Conservation (phyloP, 2,329 filamentous ascomycete genomes). For the Aspergillus hiratsukae region DNA sequence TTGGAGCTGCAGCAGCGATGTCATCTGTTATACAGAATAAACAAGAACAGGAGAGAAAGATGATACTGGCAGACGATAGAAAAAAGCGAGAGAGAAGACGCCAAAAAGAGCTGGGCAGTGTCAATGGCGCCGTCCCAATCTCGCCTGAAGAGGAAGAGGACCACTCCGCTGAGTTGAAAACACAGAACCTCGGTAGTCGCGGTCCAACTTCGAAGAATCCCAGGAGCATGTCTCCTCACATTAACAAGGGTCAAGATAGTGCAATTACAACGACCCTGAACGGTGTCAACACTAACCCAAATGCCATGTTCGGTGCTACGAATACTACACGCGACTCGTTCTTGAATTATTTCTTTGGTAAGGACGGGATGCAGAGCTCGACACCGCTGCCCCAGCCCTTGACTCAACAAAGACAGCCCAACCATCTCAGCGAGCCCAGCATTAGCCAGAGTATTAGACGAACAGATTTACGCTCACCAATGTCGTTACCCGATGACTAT, state of each 20-base stretch:
- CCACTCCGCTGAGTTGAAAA: conserved; percentile 53
- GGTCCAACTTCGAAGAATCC: conserved; percentile 57
- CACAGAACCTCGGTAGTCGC: conserved; percentile 52
- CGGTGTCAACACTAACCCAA: conserved; percentile 58
- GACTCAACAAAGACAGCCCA: conserved; percentile 61
- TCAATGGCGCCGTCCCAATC: conserved; percentile 63
- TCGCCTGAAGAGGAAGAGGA: conserved; percentile 63
- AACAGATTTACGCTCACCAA: conserved; percentile 46
- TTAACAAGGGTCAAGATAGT: conserved; percentile 60
- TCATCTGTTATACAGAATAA: conserved; percentile 91
- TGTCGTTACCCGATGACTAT: conserved; percentile 43
- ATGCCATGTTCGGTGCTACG: conserved; percentile 56
- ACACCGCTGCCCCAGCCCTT: conserved; percentile 40
- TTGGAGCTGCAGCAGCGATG: conserved; percentile 95
- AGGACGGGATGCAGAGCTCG: conserved; percentile 60
- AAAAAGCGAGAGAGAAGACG: conserved; percentile 79
- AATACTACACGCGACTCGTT: conserved; percentile 80
- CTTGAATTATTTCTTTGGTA: conserved; percentile 97
- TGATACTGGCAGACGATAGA: conserved; percentile 73
- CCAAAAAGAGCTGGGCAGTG: conserved; percentile 70
- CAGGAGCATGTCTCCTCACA: conserved; percentile 78
- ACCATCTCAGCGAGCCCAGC: conserved; percentile 72
- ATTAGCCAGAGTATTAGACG: conserved; percentile 78
- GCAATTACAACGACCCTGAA: conserved; percentile 66
- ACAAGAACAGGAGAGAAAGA: conserved; percentile 87